Conservation (phyloP, 306 rosid genomes). For the Coriaria nepalensis region DNA sequence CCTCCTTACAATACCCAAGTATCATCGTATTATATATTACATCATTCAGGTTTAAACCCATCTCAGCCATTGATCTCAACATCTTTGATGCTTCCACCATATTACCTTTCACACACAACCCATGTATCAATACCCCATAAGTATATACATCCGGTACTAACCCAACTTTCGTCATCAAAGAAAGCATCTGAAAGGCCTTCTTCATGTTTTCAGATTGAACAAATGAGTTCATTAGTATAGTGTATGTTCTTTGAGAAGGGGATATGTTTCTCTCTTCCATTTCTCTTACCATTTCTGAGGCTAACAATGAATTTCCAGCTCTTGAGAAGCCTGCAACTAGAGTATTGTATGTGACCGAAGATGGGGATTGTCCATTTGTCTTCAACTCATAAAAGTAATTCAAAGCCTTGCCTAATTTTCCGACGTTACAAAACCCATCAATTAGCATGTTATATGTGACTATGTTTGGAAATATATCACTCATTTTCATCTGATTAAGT, state of each 20-base stretch:
- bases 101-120: slow-evolving; percentile 41
- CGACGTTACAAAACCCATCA: slow-evolving; percentile 47
- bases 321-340: slow-evolving; percentile 41
- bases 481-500: slow-evolving; percentile 27
- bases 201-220: slow-evolving; percentile 30
- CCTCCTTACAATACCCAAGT: slow-evolving; percentile 69
- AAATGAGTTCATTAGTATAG: slow-evolving; percentile 46
- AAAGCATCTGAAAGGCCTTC: slow-evolving; percentile 39
- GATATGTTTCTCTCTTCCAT: slow-evolving; percentile 52
- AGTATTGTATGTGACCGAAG: slow-evolving; percentile 54
- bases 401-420: slow-evolving; percentile 44
- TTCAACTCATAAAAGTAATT: slow-evolving; percentile 44
- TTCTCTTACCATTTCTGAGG: slow-evolving; percentile 41
- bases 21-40: slow-evolving; percentile 55
- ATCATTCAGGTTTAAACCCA: slow-evolving; percentile 38
- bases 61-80: slow-evolving; percentile 37
- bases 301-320: slow-evolving; percentile 31
- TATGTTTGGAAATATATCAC: slow-evolving; percentile 39
- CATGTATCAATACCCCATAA: slow-evolving; percentile 54
- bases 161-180: slow-evolving; percentile 59
- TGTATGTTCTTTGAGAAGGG: slow-evolving; percentile 65
- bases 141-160: slow-evolving; percentile 45
- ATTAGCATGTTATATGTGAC: slow-evolving; percentile 51
- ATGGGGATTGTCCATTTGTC: slow-evolving; percentile 43
- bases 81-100: slow-evolving; percentile 61